A percentile compares a stretch with the other conserved stretches of the same genome.
phyloP scores from a whole-genome alignment of 306 rosid species.

The Trifolium fragiferum region DNA sequence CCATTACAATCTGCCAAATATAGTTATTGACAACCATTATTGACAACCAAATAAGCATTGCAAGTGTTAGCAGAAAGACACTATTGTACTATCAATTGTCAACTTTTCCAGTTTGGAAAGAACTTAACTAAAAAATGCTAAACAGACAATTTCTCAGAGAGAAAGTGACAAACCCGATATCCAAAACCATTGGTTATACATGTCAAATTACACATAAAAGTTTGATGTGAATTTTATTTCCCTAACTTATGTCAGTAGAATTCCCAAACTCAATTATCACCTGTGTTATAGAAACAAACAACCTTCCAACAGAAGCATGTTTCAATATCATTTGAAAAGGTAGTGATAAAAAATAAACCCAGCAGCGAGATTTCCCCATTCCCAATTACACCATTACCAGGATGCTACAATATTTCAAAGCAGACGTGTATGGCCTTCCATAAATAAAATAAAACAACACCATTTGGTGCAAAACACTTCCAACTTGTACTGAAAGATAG shows the following conservation, averaged over 20 bases:
- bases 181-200: conserved; percentile 24
- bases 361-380: conserved; percentile 29
- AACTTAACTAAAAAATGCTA: conserved; percentile 28
- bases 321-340: conserved; percentile 34
- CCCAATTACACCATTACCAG: conserved; percentile 21
- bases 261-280: conserved; percentile 21
- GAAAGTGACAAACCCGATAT: conserved; percentile 6
- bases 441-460: conserved; percentile 33
- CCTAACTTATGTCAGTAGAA: neutral
- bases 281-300: conserved; percentile 28
- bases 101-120: conserved; percentile 27
- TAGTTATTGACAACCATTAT: conserved; percentile 18
- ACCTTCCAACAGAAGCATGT: conserved; percentile 34
- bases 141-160: conserved; percentile 4
- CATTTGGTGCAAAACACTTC: conserved; percentile 29
- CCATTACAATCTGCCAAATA: conserved; percentile 91
- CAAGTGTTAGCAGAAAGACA: conserved; percentile 29
- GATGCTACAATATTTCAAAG: conserved; percentile 23
- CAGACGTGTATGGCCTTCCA: conserved; percentile 2
- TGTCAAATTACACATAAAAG: conserved; percentile 6
- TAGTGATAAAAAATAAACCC: conserved; percentile 8
- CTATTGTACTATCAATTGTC: conserved; percentile 21
- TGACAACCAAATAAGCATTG: conserved; percentile 32
- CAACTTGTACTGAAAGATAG: conserved; percentile 15
- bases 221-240: conserved; percentile 21